phyloP scores from a whole-genome alignment of 768 basidiomycete species.

The Macrocybe gigantea region DNA sequence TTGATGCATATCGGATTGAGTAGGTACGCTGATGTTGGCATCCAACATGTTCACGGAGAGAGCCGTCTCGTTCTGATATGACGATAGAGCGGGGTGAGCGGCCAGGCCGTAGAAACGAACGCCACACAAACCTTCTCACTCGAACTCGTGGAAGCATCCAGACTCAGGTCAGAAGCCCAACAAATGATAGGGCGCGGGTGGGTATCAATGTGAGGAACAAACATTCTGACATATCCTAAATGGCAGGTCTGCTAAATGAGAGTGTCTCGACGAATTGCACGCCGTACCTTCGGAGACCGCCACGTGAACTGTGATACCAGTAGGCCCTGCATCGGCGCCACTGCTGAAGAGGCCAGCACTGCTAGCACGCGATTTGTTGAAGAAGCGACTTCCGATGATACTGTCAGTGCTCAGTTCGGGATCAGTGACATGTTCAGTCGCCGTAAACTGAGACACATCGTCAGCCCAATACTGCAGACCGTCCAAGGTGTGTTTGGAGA shows the following conservation, averaged over 20 bases:
- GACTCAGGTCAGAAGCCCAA: too few species aligned
- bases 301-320: constrained; percentile 47
- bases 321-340: constrained; percentile 15
- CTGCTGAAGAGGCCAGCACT: too few species aligned
- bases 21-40: constrained; percentile 46
- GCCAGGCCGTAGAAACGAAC: constrained; percentile 8
- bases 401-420: constrained; percentile 32
- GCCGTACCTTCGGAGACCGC: constrained; percentile 36
- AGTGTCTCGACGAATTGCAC: constrained; percentile 12
- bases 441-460: constrained; percentile 71
- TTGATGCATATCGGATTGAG: constrained; percentile 23
- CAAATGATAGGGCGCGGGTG: background rate
- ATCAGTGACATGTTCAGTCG: constrained; percentile 19
- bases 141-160: too few species aligned
- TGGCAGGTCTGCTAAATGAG: background rate
- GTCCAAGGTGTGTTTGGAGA: constrained; percentile 67
- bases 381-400: constrained; percentile 78
- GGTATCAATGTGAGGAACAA: constrained; percentile 39
- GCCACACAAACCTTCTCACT: constrained; percentile 31
- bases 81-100: background rate
- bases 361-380: constrained; percentile 43
- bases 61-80: constrained; percentile 60
- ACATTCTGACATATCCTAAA: constrained; percentile 34
- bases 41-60: constrained; percentile 62
- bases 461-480: constrained; percentile 86